Percentiles rank a stretch among this genome's conserved stretches.
These are phyloP conservation scores for Flaveria bidentis DNA, from an alignment of 129 eudicot species.

Conservation along the genomic window DNA sequence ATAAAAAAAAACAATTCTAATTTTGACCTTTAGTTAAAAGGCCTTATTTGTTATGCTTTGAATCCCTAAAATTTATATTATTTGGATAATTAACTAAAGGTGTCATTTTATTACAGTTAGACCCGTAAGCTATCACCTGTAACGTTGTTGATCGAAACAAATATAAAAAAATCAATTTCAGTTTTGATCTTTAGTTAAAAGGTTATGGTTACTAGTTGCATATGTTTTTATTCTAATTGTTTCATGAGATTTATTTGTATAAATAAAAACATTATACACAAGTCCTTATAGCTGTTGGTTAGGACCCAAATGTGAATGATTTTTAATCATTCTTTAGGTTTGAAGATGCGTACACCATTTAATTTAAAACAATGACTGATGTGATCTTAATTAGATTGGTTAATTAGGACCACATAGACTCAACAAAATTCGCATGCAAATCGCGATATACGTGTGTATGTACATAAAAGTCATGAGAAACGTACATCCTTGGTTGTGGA, in stretches of 20 bases:
- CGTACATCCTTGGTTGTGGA: constrained; percentile 71
- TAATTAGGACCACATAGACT: neutral
- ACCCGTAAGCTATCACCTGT: neutral
- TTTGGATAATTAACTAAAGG: neutral
- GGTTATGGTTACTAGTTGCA: neutral
- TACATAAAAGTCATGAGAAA: constrained; percentile 20
- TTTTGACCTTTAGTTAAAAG: neutral
- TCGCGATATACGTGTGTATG: neutral
- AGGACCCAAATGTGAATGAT: neutral
- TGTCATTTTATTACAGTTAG: neutral
- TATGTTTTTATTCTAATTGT: neutral
- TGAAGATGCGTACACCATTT: constrained; percentile 8
- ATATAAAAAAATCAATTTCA: neutral
- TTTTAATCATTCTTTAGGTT: neutral
- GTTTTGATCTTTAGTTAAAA: neutral
- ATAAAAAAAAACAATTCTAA: too few species aligned
- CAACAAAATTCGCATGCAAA: neutral
- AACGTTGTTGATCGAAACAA: neutral
- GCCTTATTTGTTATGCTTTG: neutral
- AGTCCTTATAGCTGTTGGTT: neutral
- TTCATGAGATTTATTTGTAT: neutral
- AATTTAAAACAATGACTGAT: neutral
- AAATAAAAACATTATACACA: too few species aligned
- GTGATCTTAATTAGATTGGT: neutral
- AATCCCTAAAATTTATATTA: too few species aligned